A percentile compares a stretch with the other conserved stretches of the same genome.
Conservation (phyloP, 441 rosid genomes). For the Croton setiger region DNA sequence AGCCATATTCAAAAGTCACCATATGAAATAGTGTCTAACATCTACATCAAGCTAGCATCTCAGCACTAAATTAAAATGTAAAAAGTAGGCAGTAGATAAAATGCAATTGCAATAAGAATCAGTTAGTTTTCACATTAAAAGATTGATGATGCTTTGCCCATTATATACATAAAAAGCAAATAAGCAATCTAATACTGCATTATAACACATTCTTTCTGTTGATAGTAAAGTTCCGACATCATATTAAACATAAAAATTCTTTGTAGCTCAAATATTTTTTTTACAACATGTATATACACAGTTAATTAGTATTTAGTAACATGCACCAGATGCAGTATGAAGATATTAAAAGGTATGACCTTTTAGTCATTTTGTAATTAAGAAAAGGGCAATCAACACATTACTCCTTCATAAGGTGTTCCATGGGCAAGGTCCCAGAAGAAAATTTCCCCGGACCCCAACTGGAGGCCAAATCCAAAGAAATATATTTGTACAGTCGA, state of each 20-base stretch:
- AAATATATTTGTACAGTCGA: neutral
- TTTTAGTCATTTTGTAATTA: neutral
- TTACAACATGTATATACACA: neutral
- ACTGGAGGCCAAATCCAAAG: neutral
- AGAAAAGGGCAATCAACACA: neutral
- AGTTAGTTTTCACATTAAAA: neutral
- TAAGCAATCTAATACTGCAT: neutral
- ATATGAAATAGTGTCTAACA: neutral
- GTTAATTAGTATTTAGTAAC: neutral
- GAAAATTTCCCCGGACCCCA: neutral
- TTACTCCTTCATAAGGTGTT: neutral
- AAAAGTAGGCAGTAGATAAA: neutral
- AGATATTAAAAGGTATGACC: neutral
- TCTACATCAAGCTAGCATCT: neutral
- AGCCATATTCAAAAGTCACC: constrained; percentile 1
- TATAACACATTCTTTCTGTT: neutral
- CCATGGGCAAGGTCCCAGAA: neutral
- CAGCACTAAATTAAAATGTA: neutral
- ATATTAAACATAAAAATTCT: neutral
- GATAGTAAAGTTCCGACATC: neutral
- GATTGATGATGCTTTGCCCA: neutral
- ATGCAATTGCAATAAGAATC: neutral
- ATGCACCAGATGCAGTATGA: neutral
- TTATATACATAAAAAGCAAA: neutral
- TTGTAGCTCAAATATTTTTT: neutral